Evolutionary conservation across 1,139 yeast genomes (phyloP), one percentile per base, ranked within the genome.

Genomic region (Pichia sp.): DNA sequence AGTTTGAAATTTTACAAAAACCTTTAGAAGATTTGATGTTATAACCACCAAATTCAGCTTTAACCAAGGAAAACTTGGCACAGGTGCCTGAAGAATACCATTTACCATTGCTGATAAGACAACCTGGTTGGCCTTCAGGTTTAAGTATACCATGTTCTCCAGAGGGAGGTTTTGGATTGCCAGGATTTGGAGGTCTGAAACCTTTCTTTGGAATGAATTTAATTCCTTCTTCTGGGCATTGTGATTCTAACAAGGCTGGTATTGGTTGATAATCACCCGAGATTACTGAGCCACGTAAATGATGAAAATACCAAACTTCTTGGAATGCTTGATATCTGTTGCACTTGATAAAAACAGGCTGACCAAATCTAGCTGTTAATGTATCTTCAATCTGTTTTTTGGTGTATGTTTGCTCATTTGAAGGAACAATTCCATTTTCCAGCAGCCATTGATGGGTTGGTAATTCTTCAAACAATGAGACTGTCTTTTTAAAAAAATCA

Each of bases 241-340:
- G 72, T 11, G 85, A 68, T 38, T 57, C 56, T 27, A 65, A 55
- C 45, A 83, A 65, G 1, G 86, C 65, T 44, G 83, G 84, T 40
- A 85, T 78, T 27, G 84, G 84, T 11, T 71, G 60, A 58, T 84
- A 90, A 27, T 77, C 64, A 44, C 88, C 88, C 34, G 69, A 67
- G 36, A 77, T 68, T 10, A 90, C 71, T 0, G 96, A 78, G 0
- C 97, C 97, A 54, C 74, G 68, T 46, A 90, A 68, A 50, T 82
- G 75, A 65, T 85, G 92, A 66, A 76, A 90, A 65, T 90, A 92
- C 96, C 97, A 90, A 31, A 92, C 74, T 63, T 92, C 96, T 56
- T 80, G 85, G 39, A 92, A 65, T 0, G 87, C 90, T 46, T 77
- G 69, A 56, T 67, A 71, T 41, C 70, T 66, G 61, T 83, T 81